These are phyloP conservation scores for Tolypocladium album DNA, from an alignment of 2,329 filamentous ascomycete genomes.

Conservation along the genomic window DNA sequence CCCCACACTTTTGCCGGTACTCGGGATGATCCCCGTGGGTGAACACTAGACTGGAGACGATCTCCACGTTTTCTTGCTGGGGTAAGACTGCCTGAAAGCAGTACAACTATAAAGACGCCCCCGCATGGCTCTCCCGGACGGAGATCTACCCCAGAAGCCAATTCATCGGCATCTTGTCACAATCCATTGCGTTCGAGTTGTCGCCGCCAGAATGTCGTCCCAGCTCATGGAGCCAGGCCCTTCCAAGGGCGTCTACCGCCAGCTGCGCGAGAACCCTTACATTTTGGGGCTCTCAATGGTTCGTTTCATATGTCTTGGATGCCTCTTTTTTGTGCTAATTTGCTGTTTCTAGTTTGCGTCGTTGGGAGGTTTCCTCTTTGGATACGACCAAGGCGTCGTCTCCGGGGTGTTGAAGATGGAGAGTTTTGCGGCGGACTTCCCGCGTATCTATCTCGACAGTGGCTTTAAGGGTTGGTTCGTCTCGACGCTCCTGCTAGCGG, in stretches of 20 bases:
- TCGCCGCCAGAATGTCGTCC: background rate
- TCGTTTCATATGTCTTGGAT: background rate
- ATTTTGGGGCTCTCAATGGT: conserved; percentile 24
- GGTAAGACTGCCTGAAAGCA: background rate
- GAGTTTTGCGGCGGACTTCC: conserved; percentile 21
- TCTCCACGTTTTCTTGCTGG: background rate
- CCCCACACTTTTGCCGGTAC: background rate
- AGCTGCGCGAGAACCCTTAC: conserved; percentile 23
- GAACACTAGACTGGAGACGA: background rate
- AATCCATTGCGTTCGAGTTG: background rate
- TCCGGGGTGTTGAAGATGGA: conserved; percentile 36
- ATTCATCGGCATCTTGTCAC: background rate
- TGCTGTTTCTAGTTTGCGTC: conserved; percentile 15
- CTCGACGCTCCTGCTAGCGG: conserved; percentile 34
- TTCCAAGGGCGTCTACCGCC: conserved; percentile 6
- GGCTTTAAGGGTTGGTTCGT: conserved; percentile 43
- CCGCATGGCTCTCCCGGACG: background rate
- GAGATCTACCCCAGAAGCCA: too few relatives aligned
- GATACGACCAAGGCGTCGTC: conserved; percentile 39
- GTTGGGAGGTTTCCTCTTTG: conserved; percentile 33
- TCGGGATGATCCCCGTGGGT: background rate
- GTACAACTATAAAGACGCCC: background rate
- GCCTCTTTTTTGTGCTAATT: background rate
- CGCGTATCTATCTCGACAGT: conserved; percentile 28
- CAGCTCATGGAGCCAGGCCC: background rate